A percentile compares a stretch with the other conserved stretches of the same genome.
Evolutionary conservation across 2,329 filamentous ascomycete species (phyloP).

Genomic region (Dothiorella sarmentorum): DNA sequence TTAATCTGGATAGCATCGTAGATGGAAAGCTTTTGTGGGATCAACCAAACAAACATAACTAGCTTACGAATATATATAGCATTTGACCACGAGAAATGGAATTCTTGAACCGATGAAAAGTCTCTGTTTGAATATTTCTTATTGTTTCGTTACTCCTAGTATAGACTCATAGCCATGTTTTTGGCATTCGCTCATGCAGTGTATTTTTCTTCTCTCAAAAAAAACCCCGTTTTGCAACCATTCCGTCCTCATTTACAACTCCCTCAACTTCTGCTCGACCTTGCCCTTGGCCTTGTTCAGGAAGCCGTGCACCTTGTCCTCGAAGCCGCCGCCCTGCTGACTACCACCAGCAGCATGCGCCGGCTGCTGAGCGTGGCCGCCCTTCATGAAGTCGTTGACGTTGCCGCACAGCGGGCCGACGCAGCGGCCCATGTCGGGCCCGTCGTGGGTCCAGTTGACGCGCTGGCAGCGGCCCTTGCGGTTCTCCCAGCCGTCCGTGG

Average conservation of each 20-base stretch:
- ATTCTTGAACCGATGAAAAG: no score
- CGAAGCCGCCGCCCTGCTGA: not conserved
- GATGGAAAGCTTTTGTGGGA: no score
- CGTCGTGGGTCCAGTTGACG: slow-evolving; percentile 32
- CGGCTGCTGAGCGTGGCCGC: not conserved
- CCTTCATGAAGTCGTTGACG: slow-evolving; percentile 13
- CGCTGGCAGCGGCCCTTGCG: slow-evolving; percentile 45
- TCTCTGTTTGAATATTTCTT: no score
- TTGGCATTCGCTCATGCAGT: no score
- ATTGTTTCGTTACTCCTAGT: no score
- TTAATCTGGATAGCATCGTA: no score
- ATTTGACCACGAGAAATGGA: no score
- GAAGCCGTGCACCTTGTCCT: slow-evolving; percentile 9
- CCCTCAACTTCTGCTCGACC: slow-evolving; percentile 17
- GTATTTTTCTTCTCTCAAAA: not conserved
- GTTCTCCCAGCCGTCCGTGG: slow-evolving; percentile 44
- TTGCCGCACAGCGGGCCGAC: slow-evolving; percentile 23
- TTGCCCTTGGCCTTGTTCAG: slow-evolving; percentile 16
- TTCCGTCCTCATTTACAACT: no score
- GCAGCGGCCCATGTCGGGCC: slow-evolving; percentile 33
- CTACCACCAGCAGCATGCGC: not conserved
- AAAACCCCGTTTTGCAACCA: no score
- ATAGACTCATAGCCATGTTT: no score
- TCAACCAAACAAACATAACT: no score
- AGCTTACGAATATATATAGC: no score